These are phyloP conservation scores for Chenopodium berlandieri DNA, from an alignment of 148 eudicot species.

Conservation along the genomic window DNA sequence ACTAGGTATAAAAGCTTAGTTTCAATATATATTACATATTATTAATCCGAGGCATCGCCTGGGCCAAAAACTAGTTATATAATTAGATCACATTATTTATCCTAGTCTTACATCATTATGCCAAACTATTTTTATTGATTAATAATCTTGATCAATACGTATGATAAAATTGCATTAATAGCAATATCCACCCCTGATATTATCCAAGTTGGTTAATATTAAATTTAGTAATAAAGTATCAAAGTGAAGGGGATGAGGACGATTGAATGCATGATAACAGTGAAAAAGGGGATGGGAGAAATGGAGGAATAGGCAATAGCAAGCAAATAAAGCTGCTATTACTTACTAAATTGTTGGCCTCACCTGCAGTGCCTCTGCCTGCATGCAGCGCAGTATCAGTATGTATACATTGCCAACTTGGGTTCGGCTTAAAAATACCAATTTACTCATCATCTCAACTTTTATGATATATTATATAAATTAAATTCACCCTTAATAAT, in stretches of 20 bases:
- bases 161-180: no score
- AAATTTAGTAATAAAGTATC: background rate
- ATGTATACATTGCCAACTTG: background rate
- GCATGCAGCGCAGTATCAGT: background rate
- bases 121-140: no score
- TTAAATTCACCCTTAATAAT: background rate
- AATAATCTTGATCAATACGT: no score
- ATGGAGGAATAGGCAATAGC: background rate
- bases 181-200: no score
- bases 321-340: background rate
- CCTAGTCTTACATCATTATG: no score
- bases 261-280: background rate
- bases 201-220: no score
- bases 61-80: no score
- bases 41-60: no score
- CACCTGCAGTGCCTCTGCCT: background rate
- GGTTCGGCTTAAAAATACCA: background rate
- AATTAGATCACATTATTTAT: no score
- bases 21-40: no score
- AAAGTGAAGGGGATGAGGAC: background rate
- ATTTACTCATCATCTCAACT: background rate
- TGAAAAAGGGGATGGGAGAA: background rate
- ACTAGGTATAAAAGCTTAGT: no score
- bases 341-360: background rate
- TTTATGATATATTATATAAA: background rate